A percentile compares a stretch with the other conserved stretches of the same genome.
Evolutionary conservation across 441 rosid species (phyloP).

Genomic region (Capsella rubella): DNA sequence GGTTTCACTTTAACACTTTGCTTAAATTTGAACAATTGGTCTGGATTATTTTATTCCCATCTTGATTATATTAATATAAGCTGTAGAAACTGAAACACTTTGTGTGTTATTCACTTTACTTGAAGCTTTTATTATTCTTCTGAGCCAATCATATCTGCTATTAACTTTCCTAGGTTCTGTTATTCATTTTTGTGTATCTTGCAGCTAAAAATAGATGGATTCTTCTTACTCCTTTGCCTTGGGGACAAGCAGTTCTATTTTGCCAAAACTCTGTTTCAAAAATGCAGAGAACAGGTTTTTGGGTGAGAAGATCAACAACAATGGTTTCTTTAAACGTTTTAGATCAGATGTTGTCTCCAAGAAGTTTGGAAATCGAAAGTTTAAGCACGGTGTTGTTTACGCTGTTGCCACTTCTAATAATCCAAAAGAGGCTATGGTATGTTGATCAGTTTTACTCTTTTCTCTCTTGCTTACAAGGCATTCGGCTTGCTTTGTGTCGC

Average conservation of each 20-base stretch:
- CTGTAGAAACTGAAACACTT: constrained; percentile 26
- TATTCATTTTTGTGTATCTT: constrained; percentile 2
- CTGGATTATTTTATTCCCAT: constrained; percentile 35
- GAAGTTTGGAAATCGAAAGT: constrained; percentile 44
- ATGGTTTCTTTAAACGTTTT: constrained; percentile 42
- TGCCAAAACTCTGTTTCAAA: constrained; percentile 45
- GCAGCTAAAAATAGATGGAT: constrained; percentile 60
- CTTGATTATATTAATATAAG: constrained; percentile 12
- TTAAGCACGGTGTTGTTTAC: constrained; percentile 50
- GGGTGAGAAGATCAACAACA: constrained; percentile 60
- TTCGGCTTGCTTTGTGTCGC: background rate
- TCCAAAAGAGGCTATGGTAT: constrained; percentile 63
- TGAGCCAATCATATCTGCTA: constrained; percentile 25
- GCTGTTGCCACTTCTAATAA: constrained; percentile 66
- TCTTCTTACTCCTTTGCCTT: constrained; percentile 56
- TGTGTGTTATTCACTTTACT: constrained; percentile 52
- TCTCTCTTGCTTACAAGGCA: constrained; percentile 14
- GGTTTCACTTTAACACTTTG: constrained; percentile 48
- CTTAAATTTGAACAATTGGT: constrained; percentile 36
- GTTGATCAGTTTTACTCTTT: constrained; percentile 33
- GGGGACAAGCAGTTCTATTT: constrained; percentile 44
- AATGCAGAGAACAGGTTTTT: constrained; percentile 52
- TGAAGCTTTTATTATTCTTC: constrained; percentile 43
- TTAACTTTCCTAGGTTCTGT: constrained; percentile 35
- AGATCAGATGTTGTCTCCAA: constrained; percentile 47